Conservation (phyloP, 2,329 filamentous ascomycete species). For the Aaosphaeria arxii region DNA sequence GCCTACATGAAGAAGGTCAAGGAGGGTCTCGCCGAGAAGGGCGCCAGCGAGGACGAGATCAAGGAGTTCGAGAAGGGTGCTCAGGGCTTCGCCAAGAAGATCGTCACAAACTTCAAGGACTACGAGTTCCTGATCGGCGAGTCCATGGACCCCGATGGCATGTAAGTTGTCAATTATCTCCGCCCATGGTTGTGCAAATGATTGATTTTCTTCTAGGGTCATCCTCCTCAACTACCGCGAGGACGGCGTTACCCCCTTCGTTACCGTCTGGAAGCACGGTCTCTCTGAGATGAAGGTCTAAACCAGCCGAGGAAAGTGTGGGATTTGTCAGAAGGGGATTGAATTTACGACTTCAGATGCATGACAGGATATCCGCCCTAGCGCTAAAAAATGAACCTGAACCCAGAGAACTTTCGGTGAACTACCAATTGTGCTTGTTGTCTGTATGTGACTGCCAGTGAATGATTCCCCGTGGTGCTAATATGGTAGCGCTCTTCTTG, state of each 20-base stretch:
- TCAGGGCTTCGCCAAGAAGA: slow-evolving; percentile 72
- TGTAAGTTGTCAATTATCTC: slow-evolving; percentile 59
- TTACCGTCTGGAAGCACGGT: slow-evolving; percentile 95
- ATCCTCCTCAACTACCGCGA: slow-evolving; percentile 97
- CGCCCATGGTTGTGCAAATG: neutral
- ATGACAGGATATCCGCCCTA: slow-evolving; percentile 35
- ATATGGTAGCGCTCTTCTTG: too few species aligned
- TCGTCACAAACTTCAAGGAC: slow-evolving; percentile 86
- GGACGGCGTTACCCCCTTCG: slow-evolving; percentile 86
- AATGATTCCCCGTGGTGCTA: too few species aligned
- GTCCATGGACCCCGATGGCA: slow-evolving; percentile 89
- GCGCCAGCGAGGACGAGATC: slow-evolving; percentile 63
- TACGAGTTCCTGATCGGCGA: slow-evolving; percentile 93
- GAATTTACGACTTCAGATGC: slow-evolving; percentile 37
- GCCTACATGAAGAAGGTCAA: slow-evolving; percentile 93
- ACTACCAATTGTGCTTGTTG: too few species aligned
- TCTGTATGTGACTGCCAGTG: too few species aligned
- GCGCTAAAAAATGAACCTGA: slow-evolving; percentile 26
- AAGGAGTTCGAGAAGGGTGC: slow-evolving; percentile 78
- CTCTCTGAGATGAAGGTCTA: slow-evolving; percentile 90
- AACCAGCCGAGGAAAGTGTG: slow-evolving; percentile 7
- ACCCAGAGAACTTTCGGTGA: too few species aligned
- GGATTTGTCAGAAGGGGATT: slow-evolving; percentile 10
- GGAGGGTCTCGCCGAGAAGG: slow-evolving; percentile 61
- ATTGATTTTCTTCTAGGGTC: slow-evolving; percentile 53